Evolutionary conservation across 1,139 yeast genomes (phyloP).

Genomic region (Wickerhamiella infanticola): DNA sequence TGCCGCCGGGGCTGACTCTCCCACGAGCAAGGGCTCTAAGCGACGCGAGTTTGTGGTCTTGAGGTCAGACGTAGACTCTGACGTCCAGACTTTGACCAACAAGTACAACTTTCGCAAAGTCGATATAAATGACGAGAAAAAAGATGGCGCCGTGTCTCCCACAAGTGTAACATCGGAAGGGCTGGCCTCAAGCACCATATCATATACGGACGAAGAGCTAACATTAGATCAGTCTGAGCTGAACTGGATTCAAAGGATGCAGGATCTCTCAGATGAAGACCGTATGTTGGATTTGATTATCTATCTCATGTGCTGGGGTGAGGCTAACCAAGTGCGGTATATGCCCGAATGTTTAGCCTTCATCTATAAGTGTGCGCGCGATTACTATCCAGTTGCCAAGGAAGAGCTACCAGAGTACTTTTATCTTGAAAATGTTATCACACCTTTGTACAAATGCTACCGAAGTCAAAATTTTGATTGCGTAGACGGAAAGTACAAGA

Average conservation of each 20-base stretch:
- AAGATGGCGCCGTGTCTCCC: not conserved
- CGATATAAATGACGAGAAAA: not conserved
- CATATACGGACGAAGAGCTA: constrained; percentile 26
- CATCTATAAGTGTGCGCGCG: constrained; percentile 62
- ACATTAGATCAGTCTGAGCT: constrained; percentile 44
- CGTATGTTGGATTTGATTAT: constrained; percentile 50
- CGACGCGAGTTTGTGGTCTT: not conserved
- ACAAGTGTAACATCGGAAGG: not conserved
- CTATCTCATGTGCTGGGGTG: constrained; percentile 75
- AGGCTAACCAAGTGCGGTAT: constrained; percentile 66
- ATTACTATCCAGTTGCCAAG: constrained; percentile 23
- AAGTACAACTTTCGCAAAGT: not conserved
- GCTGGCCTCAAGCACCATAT: not conserved
- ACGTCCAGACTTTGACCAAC: not conserved
- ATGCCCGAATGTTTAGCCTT: constrained; percentile 81
- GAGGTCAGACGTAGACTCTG: not conserved
- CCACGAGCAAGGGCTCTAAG: not conserved
- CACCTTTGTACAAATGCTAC: constrained; percentile 55
- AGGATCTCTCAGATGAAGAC: constrained; percentile 35
- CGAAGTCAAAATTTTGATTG: constrained; percentile 36
- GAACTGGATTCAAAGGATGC: constrained; percentile 52
- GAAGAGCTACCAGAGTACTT: constrained; percentile 14
- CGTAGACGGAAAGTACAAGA: constrained; percentile 29
- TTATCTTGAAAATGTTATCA: constrained; percentile 52
- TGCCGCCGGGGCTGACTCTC: not conserved